Evolutionary conservation across 2,329 filamentous ascomycete genomes (phyloP).

Genomic region (Diaporthe destruens): DNA sequence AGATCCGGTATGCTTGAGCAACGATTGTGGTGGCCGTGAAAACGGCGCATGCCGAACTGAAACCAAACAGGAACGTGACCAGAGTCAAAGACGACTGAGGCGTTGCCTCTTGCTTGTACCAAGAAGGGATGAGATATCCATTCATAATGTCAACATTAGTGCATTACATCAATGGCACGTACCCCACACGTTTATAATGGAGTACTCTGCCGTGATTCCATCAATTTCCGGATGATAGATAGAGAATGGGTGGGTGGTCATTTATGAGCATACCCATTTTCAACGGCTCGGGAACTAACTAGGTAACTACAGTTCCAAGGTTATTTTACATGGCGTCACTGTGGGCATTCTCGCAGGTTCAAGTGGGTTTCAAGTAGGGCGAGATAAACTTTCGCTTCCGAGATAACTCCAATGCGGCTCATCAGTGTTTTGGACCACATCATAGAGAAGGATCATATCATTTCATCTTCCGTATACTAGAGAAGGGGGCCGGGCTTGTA

Average conservation of each 20-base stretch:
- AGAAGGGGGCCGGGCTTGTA: neutral
- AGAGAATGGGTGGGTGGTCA: neutral
- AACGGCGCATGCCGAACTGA: slow-evolving; percentile 51
- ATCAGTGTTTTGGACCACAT: slow-evolving; percentile 11
- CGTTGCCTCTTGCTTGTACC: slow-evolving; percentile 10
- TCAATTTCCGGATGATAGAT: neutral
- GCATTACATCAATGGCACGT: neutral
- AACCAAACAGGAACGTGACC: slow-evolving; percentile 49
- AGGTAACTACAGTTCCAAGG: neutral
- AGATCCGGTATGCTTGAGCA: slow-evolving; percentile 49
- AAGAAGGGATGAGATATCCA: slow-evolving; percentile 31
- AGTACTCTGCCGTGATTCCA: slow-evolving; percentile 17
- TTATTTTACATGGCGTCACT: slow-evolving; percentile 16
- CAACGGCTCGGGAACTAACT: neutral
- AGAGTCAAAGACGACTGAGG: slow-evolving; percentile 19
- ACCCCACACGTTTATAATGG: slow-evolving; percentile 25
- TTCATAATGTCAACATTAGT: slow-evolving; percentile 29
- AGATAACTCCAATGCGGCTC: slow-evolving; percentile 21
- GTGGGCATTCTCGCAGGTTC: slow-evolving; percentile 1
- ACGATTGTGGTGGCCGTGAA: slow-evolving; percentile 50
- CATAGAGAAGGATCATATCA: neutral
- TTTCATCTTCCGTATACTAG: neutral
- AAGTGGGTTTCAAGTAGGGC: neutral
- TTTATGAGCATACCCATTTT: neutral
- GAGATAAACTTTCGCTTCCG: slow-evolving; percentile 25